Percentiles rank a stretch among this genome's conserved stretches.
Conservation (phyloP, 2,329 filamentous ascomycete species). For the Didymella pomorum region DNA sequence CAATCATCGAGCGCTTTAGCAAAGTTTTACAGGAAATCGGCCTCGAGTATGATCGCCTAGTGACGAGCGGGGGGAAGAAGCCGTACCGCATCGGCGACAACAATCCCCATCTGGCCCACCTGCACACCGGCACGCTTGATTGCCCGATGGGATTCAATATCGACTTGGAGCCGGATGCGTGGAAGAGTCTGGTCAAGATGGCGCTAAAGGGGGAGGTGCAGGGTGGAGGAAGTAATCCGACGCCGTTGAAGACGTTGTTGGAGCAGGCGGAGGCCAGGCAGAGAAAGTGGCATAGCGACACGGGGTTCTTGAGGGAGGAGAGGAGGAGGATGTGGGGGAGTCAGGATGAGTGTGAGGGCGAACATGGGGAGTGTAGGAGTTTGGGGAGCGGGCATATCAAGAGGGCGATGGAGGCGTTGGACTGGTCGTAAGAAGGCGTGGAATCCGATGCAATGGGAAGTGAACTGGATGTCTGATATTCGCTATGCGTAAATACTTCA, state of each 20-base stretch:
- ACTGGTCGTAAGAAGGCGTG: conserved; percentile 21
- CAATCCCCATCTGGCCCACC: conserved; percentile 47
- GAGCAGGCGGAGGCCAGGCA: conserved; percentile 54
- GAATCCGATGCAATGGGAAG: background rate
- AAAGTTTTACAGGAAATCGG: conserved; percentile 54
- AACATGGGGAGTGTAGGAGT: conserved; percentile 22
- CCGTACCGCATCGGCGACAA: conserved; percentile 55
- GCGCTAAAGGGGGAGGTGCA: conserved; percentile 56
- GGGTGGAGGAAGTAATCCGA: conserved; percentile 45
- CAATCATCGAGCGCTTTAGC: conserved; percentile 53
- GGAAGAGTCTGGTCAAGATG: conserved; percentile 54
- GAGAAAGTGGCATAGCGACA: conserved; percentile 50
- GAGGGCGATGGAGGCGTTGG: conserved; percentile 23
- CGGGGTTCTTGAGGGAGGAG: conserved; percentile 26
- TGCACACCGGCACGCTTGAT: conserved; percentile 54
- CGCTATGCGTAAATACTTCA: background rate
- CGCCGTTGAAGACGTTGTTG: conserved; percentile 47
- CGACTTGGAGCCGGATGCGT: conserved; percentile 55
- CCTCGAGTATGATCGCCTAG: conserved; percentile 48
- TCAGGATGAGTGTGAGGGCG: conserved; percentile 7
- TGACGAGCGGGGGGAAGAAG: conserved; percentile 47
- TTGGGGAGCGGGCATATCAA: conserved; percentile 28
- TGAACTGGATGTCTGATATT: conserved; percentile 6
- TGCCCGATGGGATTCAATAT: conserved; percentile 57
- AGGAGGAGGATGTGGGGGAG: conserved; percentile 29